These are phyloP conservation scores for Chalciporus sp. DNA, from an alignment of 1,284 basidiomycete species.

Conservation along the genomic window DNA sequence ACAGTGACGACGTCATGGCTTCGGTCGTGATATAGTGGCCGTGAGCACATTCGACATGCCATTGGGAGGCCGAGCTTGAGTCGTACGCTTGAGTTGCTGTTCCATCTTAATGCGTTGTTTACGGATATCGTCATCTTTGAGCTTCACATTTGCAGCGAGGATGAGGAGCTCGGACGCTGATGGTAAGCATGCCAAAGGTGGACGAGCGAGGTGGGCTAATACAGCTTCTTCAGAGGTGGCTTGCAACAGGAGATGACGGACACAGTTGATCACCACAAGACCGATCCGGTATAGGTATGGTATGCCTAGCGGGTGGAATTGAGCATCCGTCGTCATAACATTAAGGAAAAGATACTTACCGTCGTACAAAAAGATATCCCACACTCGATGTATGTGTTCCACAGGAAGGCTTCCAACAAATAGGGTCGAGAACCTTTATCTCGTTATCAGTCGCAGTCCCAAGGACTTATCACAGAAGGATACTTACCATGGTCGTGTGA, in stretches of 20 bases:
- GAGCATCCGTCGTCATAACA: constrained; percentile 5
- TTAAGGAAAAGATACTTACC: constrained; percentile 47
- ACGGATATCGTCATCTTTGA: constrained; percentile 82
- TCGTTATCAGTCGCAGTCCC: not conserved
- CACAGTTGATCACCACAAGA: constrained; percentile 71
- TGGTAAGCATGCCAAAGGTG: constrained; percentile 55
- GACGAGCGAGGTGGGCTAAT: constrained; percentile 53
- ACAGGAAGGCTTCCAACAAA: constrained; percentile 81
- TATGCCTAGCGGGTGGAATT: constrained; percentile 52
- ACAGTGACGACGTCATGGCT: no score
- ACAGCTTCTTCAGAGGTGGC: constrained; percentile 50
- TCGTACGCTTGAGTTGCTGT: constrained; percentile 62
- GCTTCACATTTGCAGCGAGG: constrained; percentile 63
- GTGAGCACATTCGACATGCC: constrained; percentile 30
- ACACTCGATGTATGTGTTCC: constrained; percentile 76
- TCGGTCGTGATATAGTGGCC: constrained; percentile 33
- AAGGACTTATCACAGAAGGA: not conserved
- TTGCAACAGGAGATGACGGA: constrained; percentile 61
- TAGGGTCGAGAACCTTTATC: constrained; percentile 64
- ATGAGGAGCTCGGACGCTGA: constrained; percentile 63
- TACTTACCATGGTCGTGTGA: constrained; percentile 66
- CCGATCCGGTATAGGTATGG: constrained; percentile 82
- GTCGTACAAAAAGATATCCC: constrained; percentile 89
- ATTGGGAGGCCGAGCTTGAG: constrained; percentile 41
- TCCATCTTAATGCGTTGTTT: constrained; percentile 78